Conservation (phyloP, 108 stramenopile genomes). For the Fragilaria crotonensis region DNA sequence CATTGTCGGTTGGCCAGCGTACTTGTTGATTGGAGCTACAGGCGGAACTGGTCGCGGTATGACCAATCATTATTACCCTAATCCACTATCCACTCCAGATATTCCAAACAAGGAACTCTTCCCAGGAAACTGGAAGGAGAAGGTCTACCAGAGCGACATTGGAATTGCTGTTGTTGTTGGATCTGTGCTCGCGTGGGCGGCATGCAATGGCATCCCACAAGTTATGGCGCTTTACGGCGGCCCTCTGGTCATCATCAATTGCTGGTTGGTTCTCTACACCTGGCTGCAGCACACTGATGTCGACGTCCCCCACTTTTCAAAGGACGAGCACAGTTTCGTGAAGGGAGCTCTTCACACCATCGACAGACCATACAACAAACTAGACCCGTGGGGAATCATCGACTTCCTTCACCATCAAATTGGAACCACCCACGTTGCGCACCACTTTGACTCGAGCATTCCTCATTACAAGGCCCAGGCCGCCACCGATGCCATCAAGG, state of each 20-base stretch:
- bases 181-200: conserved; percentile 48
- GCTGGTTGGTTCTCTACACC: conserved; percentile 96
- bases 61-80: conserved; percentile 68
- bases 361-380: conserved; percentile 91
- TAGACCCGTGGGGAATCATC: conserved; percentile 82
- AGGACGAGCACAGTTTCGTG: conserved; percentile 89
- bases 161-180: conserved; percentile 80
- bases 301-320: conserved; percentile 93
- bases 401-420: conserved; percentile 95
- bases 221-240: conserved; percentile 88
- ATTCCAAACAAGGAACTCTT: conserved; percentile 79
- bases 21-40: conserved; percentile 75
- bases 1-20: conserved; percentile 79
- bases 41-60: conserved; percentile 69
- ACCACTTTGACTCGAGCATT: conserved; percentile 91
- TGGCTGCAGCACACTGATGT: conserved; percentile 98
- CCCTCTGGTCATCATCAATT: conserved; percentile 92
- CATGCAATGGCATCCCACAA: conserved; percentile 59
- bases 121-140: conserved; percentile 84
- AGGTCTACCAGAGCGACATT: conserved; percentile 85
- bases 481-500: conserved; percentile 87
- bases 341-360: conserved; percentile 96
- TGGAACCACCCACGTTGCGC: conserved; percentile 94
- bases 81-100: conserved; percentile 58
- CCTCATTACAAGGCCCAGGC: conserved; percentile 82